Percentiles rank a stretch among this genome's conserved stretches.
Evolutionary conservation across 345 rosid genomes (phyloP).

Genomic region (Psidium guajava): DNA sequence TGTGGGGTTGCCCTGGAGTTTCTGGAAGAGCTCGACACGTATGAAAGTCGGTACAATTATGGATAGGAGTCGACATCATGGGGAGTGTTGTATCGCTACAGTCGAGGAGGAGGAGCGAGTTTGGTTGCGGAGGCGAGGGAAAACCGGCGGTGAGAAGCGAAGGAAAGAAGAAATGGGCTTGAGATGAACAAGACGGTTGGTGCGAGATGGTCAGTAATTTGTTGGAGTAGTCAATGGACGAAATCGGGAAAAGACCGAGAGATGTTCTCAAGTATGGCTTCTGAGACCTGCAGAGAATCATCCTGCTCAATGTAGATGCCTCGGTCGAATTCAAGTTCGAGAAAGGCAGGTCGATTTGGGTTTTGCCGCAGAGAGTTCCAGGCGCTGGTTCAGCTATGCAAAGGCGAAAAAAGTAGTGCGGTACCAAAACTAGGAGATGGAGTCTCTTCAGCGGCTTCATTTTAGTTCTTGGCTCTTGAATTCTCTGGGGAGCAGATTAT

Average conservation of each 20-base stretch:
- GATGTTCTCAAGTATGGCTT: constrained; percentile 41
- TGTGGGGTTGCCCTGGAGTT: not conserved
- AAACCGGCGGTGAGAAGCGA: constrained; percentile 27
- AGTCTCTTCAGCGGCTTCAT: constrained; percentile 20
- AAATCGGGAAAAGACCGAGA: constrained; percentile 26
- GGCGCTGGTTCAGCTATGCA: constrained; percentile 4
- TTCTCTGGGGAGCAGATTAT: not conserved
- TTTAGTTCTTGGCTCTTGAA: not conserved
- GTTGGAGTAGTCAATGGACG: constrained; percentile 31
- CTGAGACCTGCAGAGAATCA: constrained; percentile 38
- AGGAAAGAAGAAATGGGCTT: constrained; percentile 15
- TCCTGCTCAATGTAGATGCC: constrained; percentile 5
- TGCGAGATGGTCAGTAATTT: constrained; percentile 26
- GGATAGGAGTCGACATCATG: not conserved
- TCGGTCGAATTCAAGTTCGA: constrained; percentile 7
- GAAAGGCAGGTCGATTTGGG: not conserved
- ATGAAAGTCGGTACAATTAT: constrained; percentile 2
- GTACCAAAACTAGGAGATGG: constrained; percentile 4
- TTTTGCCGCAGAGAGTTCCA: not conserved
- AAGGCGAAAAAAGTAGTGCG: constrained; percentile 5
- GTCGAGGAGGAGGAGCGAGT: constrained; percentile 34
- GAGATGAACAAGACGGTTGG: constrained; percentile 22
- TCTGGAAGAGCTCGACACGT: not conserved
- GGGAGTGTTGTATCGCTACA: constrained; percentile 3
- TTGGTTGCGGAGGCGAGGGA: constrained; percentile 6